Conservation (phyloP, 192 early-diverging fungal species). For the Allomyces javanicus region DNA sequence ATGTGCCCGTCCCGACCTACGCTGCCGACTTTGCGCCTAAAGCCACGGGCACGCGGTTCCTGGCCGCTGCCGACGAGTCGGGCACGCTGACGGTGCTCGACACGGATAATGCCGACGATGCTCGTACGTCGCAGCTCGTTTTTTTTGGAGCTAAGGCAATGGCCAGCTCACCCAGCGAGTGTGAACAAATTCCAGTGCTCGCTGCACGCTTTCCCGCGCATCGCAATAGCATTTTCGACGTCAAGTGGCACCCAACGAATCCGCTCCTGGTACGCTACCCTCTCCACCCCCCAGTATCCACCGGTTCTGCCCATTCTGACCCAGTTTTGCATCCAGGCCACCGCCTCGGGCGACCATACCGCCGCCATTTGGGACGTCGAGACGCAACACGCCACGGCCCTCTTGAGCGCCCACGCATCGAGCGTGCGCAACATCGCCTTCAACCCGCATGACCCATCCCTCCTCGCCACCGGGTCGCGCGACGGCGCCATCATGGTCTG, state of each 20-base stretch:
- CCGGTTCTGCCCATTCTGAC: neutral
- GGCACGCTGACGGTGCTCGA: neutral
- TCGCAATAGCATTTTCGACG: conserved; percentile 60
- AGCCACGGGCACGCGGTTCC: neutral
- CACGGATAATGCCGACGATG: neutral
- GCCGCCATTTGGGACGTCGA: conserved; percentile 59
- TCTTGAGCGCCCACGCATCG: conserved; percentile 42
- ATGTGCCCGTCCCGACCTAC: neutral
- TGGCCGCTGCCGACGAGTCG: neutral
- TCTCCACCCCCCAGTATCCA: neutral
- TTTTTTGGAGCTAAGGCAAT: neutral
- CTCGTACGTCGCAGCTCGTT: neutral
- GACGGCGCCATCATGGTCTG: conserved; percentile 56
- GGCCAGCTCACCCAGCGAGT: neutral
- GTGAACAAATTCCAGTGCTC: neutral
- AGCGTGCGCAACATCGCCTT: conserved; percentile 51
- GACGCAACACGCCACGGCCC: conserved; percentile 21
- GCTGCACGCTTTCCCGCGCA: conserved; percentile 33
- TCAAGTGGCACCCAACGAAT: conserved; percentile 56
- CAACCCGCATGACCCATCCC: conserved; percentile 28
- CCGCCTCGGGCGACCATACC: conserved; percentile 57
- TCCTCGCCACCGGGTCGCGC: conserved; percentile 48
- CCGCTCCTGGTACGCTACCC: conserved; percentile 25
- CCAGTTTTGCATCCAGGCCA: conserved; percentile 16
- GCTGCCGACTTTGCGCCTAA: neutral